Conservation (phyloP, 192 early-diverging fungal genomes). For the Allomyces macrogynus region DNA sequence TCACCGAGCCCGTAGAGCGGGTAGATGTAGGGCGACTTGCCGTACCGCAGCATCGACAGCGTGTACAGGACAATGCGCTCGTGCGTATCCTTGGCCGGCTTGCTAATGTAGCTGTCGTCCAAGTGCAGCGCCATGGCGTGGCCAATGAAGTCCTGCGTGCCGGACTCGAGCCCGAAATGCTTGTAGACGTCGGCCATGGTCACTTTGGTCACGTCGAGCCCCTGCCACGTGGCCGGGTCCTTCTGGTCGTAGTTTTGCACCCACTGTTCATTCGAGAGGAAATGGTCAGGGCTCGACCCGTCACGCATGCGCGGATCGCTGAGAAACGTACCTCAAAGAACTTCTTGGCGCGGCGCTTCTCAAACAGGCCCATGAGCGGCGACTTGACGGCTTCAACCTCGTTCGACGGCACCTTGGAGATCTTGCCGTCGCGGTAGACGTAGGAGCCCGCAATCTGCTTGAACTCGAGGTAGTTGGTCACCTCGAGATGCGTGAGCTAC, state of each 20-base stretch:
- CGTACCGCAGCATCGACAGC: slow-evolving; percentile 74
- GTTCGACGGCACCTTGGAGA: slow-evolving; percentile 88
- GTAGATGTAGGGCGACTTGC: slow-evolving; percentile 96
- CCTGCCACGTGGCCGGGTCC: slow-evolving; percentile 65
- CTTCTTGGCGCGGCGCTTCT: slow-evolving; percentile 77
- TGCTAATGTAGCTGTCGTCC: slow-evolving; percentile 60
- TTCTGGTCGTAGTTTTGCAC: slow-evolving; percentile 74
- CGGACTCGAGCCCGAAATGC: slow-evolving; percentile 76
- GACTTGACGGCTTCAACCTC: slow-evolving; percentile 65
- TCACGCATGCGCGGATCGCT: background rate
- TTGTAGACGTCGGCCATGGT: slow-evolving; percentile 73
- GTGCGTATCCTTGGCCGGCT: slow-evolving; percentile 65
- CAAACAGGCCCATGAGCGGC: slow-evolving; percentile 79
- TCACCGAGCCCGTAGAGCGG: slow-evolving; percentile 95
- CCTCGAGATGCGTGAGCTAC: slow-evolving; percentile 79
- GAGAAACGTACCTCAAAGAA: slow-evolving; percentile 49
- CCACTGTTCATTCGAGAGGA: slow-evolving; percentile 18
- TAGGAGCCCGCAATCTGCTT: slow-evolving; percentile 83
- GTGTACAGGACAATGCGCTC: slow-evolving; percentile 82
- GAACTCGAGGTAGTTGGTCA: slow-evolving; percentile 95
- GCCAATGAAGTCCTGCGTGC: slow-evolving; percentile 94
- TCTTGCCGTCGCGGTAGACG: slow-evolving; percentile 72
- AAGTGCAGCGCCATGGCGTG: slow-evolving; percentile 91
- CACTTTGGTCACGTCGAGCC: slow-evolving; percentile 51
- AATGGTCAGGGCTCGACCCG: too few relatives aligned